Evolutionary conservation across 192 early-diverging fungal species (phyloP).

Genomic region (Coemansia interrupta): DNA sequence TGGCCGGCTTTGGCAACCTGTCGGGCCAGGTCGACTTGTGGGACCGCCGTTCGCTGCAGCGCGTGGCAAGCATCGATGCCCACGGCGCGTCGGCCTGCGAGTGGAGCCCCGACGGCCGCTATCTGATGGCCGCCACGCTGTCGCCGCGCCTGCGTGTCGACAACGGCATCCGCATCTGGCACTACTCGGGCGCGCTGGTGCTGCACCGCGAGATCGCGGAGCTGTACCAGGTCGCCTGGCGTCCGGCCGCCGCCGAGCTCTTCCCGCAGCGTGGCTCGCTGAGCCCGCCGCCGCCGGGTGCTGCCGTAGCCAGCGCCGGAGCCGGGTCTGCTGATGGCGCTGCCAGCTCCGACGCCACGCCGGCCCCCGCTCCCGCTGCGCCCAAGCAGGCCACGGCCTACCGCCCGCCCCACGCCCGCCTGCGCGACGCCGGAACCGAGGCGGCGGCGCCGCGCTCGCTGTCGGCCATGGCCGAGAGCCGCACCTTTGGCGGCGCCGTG

Average conservation of each 20-base stretch:
- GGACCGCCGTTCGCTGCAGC: slow-evolving; percentile 84
- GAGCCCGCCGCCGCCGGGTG: slow-evolving; percentile 68
- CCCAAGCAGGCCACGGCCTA: slow-evolving; percentile 61
- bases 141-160: slow-evolving; percentile 94
- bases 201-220: slow-evolving; percentile 76
- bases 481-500: slow-evolving; percentile 18
- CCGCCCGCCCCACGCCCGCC: slow-evolving; percentile 67
- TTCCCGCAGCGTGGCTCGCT: slow-evolving; percentile 77
- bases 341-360: slow-evolving; percentile 8
- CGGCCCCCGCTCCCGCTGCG: slow-evolving; percentile 18
- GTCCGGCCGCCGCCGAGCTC: slow-evolving; percentile 58
- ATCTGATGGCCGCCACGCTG: slow-evolving; percentile 89
- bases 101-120: slow-evolving; percentile 91
- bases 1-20: slow-evolving; percentile 96
- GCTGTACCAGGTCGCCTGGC: slow-evolving; percentile 79
- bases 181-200: slow-evolving; percentile 84
- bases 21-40: slow-evolving; percentile 90
- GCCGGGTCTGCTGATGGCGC: slow-evolving; percentile 15
- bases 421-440: slow-evolving; percentile 19
- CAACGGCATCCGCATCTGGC: slow-evolving; percentile 96
- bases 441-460: slow-evolving; percentile 34
- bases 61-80: slow-evolving; percentile 75
- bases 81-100: slow-evolving; percentile 80
- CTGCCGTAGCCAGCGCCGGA: slow-evolving; percentile 23
- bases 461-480: slow-evolving; percentile 38